Evolutionary conservation across 345 rosid species (phyloP).

Genomic region (Syzygium aromaticum): DNA sequence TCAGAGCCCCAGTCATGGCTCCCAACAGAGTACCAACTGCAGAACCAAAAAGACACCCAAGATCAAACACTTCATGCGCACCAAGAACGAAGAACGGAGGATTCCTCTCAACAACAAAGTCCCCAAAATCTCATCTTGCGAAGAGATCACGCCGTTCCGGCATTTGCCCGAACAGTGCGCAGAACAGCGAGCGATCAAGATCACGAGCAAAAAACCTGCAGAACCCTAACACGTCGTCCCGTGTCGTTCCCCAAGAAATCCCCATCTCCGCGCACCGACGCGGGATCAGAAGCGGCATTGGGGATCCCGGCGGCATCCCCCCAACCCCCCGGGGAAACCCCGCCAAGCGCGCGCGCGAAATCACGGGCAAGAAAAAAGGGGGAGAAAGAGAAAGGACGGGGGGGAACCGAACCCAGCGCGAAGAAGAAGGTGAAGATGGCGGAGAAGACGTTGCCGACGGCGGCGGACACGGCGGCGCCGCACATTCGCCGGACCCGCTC

Average conservation of each 20-base stretch:
- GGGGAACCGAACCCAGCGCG: constrained; percentile 65
- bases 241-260: not conserved
- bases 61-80: not conserved
- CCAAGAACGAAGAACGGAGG: not conserved
- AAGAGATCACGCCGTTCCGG: not conserved
- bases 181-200: not conserved
- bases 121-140: not conserved
- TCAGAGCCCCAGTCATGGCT: constrained; percentile 96
- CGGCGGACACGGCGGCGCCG: constrained; percentile 64
- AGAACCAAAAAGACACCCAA: constrained; percentile 5
- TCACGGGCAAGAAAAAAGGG: not conserved
- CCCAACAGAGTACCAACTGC: constrained; percentile 97
- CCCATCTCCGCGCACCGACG: not conserved
- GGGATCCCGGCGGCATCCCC: not conserved
- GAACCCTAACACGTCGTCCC: not conserved
- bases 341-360: not conserved
- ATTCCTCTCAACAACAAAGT: not conserved
- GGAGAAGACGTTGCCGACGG: constrained; percentile 75
- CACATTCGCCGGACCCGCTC: constrained; percentile 54
- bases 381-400: not conserved
- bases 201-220: not conserved
- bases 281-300: not conserved
- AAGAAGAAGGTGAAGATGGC: constrained; percentile 97
- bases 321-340: too few species aligned
- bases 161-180: not conserved